Evolutionary conservation across 306 rosid species (phyloP), one percentile per base, ranked within the genome.

Genomic region (Vigna angularis): DNA sequence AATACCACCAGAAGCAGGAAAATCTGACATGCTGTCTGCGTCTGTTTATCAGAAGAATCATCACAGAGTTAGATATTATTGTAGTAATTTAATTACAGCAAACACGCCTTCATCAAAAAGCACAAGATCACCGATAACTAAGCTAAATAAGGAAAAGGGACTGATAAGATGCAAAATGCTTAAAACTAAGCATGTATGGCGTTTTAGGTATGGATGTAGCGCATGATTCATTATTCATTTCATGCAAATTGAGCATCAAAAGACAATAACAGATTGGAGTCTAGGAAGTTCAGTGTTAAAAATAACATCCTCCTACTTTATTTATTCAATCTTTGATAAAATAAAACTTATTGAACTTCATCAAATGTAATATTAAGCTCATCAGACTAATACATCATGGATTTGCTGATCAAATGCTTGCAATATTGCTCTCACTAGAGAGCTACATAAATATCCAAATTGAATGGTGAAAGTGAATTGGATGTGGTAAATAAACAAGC

Each of bases 11-110:
- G 98, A 79, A 65, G 88, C 70, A 45, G 91, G 84, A 83, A 85
- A 87, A 64, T 90, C 91, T 6, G 91, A 52, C 66, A 84, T 32
- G 75, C 73, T 73, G 72, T 91, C 99, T 24, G 91, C 87, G 57
- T 88, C 94, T 87, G 32, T 72, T 73, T 40, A 70, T 58, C 72
- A 73, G 63, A 67, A 80, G 20, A 82, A 69, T 18, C 38, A 61
- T 64, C 26, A 9, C 28, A 26, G 47, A 66, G 78, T 90, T 66
- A 82, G 76, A 75, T 64, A 61, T 58, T 49, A 56, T 4, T 52
- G 11, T 9, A 20, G 26, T 61, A 66, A 47, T 24, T 62, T 26
- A 61, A 74, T 11, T 13, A 69, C 34, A 85, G 26, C 36, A 75
- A 67, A 64, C 72, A 55, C 7, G 73, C 26, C 42, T 52, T 61